phyloP scores from a whole-genome alignment of 106 monocot species.

The Dioscorea alata region DNA sequence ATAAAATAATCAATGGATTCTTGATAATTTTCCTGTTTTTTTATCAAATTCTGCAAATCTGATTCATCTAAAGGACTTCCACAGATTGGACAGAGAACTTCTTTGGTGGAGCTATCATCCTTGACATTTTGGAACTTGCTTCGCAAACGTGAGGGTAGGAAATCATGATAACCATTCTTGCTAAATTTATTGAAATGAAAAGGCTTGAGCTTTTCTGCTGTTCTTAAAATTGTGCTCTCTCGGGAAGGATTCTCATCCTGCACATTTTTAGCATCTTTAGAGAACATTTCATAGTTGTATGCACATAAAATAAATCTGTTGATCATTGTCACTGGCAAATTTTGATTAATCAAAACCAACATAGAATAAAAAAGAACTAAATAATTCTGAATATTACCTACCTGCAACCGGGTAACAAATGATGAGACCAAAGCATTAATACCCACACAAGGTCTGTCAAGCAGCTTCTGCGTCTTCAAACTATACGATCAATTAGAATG shows the following conservation, averaged over 20 bases:
- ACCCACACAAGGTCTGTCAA: constrained; percentile 38
- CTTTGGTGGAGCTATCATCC: constrained; percentile 29
- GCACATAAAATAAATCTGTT: background rate
- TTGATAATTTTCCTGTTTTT: constrained; percentile 7
- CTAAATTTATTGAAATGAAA: constrained; percentile 73
- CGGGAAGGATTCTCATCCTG: constrained; percentile 98
- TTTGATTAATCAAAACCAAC: background rate
- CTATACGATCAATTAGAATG: constrained; percentile 29
- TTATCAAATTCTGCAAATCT: constrained; percentile 38
- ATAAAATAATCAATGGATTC: constrained; percentile 31
- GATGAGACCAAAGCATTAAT: constrained; percentile 86
- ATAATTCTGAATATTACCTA: constrained; percentile 29
- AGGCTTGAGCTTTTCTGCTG: constrained; percentile 84
- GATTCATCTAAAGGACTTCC: constrained; percentile 60
- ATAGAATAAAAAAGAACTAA: background rate
- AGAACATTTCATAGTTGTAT: background rate
- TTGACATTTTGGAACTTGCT: constrained; percentile 44
- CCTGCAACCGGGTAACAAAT: constrained; percentile 73
- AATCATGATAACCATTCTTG: constrained; percentile 46
- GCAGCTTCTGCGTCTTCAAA: constrained; percentile 54
- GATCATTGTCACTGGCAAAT: background rate
- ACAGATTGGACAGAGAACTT: constrained; percentile 74
- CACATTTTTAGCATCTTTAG: constrained; percentile 10
- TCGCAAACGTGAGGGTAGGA: constrained; percentile 76
- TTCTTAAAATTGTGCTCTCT: constrained; percentile 83